A percentile compares a stretch with the other conserved stretches of the same genome.
These are phyloP conservation scores for Plantago coronopus DNA, from an alignment of 305 asterid genomes.

Conservation along the genomic window DNA sequence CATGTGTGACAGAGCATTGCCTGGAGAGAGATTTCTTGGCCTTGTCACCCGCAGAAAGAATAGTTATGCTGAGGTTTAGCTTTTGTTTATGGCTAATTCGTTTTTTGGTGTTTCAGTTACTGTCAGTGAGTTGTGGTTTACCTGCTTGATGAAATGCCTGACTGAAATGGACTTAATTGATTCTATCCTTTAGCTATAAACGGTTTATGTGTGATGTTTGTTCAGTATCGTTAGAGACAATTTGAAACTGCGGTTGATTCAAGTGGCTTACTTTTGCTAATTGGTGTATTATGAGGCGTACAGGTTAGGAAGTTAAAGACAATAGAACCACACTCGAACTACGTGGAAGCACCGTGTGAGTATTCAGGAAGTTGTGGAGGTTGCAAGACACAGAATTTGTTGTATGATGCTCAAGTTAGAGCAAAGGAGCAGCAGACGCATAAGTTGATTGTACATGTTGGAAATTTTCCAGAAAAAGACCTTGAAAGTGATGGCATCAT, in stretches of 20 bases:
- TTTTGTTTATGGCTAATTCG: neutral
- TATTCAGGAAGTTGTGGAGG: conserved; percentile 90
- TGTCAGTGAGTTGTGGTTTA: neutral
- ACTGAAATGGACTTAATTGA: neutral
- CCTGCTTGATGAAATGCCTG: conserved; percentile 14
- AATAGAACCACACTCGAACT: conserved; percentile 63
- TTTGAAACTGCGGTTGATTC: conserved; percentile 10
- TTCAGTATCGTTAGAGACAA: neutral
- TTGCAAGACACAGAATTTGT: conserved; percentile 81
- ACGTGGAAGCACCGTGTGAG: conserved; percentile 89
- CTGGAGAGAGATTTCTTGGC: conserved; percentile 86
- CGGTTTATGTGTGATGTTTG: too few relatives aligned
- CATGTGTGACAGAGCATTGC: conserved; percentile 91
- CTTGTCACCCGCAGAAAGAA: conserved; percentile 77
- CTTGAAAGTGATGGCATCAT: conserved; percentile 45
- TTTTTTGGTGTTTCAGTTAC: neutral
- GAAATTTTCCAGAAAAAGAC: conserved; percentile 56
- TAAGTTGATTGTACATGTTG: conserved; percentile 73
- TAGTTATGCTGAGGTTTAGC: conserved; percentile 70
- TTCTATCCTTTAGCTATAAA: neutral
- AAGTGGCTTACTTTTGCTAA: neutral
- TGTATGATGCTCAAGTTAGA: conserved; percentile 78
- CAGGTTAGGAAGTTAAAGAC: conserved; percentile 86
- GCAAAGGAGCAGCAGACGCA: conserved; percentile 82
- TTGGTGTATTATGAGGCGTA: conserved; percentile 18